These are phyloP conservation scores for Fonsecaea nubica DNA, from an alignment of 2,329 filamentous ascomycete genomes.

Conservation along the genomic window DNA sequence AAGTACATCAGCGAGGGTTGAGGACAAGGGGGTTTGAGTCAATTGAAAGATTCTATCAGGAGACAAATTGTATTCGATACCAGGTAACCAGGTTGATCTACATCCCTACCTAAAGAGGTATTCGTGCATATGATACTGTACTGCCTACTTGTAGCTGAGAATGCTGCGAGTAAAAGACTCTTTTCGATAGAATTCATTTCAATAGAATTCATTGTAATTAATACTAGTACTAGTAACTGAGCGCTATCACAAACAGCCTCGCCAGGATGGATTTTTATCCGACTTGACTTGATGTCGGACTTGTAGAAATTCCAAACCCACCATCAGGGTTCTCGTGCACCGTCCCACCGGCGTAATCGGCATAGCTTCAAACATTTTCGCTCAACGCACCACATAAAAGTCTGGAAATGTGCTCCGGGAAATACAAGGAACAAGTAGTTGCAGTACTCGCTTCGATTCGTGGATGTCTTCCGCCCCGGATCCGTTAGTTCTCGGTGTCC, in stretches of 20 bases:
- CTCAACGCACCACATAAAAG: neutral
- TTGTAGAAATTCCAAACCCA: neutral
- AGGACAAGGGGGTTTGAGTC: too few species aligned
- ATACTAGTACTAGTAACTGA: neutral
- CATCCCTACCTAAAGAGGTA: too few species aligned
- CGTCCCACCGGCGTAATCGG: too few species aligned
- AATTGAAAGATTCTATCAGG: too few species aligned
- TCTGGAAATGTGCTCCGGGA: neutral
- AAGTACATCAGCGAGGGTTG: too few species aligned
- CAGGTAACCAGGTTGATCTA: too few species aligned
- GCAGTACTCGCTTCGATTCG: neutral
- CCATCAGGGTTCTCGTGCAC: neutral
- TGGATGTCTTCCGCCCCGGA: neutral
- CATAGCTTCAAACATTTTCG: neutral
- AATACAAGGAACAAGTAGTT: neutral
- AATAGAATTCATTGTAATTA: neutral
- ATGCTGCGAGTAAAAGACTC: neutral
- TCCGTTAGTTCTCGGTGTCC: neutral
- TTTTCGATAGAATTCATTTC: neutral
- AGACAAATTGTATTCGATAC: too few species aligned
- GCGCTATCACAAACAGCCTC: neutral
- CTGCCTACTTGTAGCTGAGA: neutral
- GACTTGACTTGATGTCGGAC: neutral
- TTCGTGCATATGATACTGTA: neutral
- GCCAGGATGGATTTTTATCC: conserved; percentile 2